These are phyloP conservation scores for Arabis hirsuta DNA, from an alignment of 345 rosid species.

Conservation along the genomic window DNA sequence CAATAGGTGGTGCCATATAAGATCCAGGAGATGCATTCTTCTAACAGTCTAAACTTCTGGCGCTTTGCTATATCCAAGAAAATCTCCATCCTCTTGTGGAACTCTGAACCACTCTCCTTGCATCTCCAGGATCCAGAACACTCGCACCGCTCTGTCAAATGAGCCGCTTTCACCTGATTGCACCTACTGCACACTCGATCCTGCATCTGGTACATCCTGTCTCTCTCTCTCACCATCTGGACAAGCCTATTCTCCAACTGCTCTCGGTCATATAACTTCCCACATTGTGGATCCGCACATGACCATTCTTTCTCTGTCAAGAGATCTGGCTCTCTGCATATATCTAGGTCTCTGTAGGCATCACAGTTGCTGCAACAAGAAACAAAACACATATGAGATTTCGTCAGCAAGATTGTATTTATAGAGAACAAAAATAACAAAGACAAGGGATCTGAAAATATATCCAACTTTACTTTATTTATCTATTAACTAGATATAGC, in stretches of 20 bases:
- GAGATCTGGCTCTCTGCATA: constrained; percentile 73
- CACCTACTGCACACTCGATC: constrained; percentile 83
- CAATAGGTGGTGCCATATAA: constrained; percentile 41
- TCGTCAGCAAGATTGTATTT: too few relatives aligned
- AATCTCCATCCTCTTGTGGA: constrained; percentile 65
- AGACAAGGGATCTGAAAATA: too few relatives aligned
- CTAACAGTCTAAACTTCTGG: constrained; percentile 68
- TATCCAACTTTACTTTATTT: not conserved
- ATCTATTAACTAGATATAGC: constrained; percentile 16
- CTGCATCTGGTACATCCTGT: constrained; percentile 81
- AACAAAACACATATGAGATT: too few relatives aligned
- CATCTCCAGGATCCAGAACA: constrained; percentile 84
- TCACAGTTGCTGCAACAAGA: constrained; percentile 77
- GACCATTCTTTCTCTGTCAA: constrained; percentile 73
- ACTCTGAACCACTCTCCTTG: constrained; percentile 69
- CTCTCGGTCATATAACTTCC: constrained; percentile 78
- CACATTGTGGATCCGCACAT: constrained; percentile 80
- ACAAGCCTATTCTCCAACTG: constrained; percentile 87
- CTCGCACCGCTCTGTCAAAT: constrained; percentile 77
- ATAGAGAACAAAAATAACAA: too few relatives aligned
- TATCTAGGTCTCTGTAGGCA: constrained; percentile 87
- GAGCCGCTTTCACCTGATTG: constrained; percentile 89
- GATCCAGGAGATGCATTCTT: constrained; percentile 72
- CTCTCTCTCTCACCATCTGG: constrained; percentile 82
- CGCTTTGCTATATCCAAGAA: constrained; percentile 65